Percentiles rank a stretch among this genome's conserved stretches.
These are phyloP conservation scores for Pharnaceum exiguum DNA, from an alignment of 148 eudicot species.

Conservation along the genomic window DNA sequence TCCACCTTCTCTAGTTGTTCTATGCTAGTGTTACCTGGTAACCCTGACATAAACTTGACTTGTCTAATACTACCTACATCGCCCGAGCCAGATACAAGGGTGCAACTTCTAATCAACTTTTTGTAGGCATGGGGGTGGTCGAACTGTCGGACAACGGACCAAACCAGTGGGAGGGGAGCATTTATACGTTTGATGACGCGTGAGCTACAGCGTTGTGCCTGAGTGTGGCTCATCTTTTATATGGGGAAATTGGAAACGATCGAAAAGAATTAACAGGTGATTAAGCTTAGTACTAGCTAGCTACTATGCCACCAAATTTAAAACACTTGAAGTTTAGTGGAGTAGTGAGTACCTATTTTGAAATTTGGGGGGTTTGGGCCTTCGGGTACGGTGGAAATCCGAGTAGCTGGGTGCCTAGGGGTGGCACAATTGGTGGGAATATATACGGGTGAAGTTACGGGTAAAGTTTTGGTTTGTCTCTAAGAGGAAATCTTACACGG, in stretches of 20 bases:
- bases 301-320: too few relatives aligned
- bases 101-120: background rate
- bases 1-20: slow-evolving; percentile 7
- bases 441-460: background rate
- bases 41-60: background rate
- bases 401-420: too few relatives aligned
- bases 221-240: background rate
- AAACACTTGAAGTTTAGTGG: too few relatives aligned
- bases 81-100: slow-evolving; percentile 1
- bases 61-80: background rate
- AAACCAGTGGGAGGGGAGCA: slow-evolving; percentile 1
- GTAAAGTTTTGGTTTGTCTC: background rate
- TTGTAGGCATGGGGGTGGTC: slow-evolving; percentile 8
- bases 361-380: too few relatives aligned
- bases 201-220: background rate
- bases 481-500: too few relatives aligned
- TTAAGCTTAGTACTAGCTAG: too few relatives aligned
- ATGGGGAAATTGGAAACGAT: too few relatives aligned
- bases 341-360: too few relatives aligned
- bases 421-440: background rate
- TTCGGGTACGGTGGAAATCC: too few relatives aligned
- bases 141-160: slow-evolving; percentile 12
- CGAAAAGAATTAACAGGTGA: too few relatives aligned
- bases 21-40: slow-evolving; percentile 3
- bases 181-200: background rate